Evolutionary conservation across 176 grass and related monocot species (phyloP), one percentile per base, ranked within the genome.

Genomic region (Eragrostis nindensis): DNA sequence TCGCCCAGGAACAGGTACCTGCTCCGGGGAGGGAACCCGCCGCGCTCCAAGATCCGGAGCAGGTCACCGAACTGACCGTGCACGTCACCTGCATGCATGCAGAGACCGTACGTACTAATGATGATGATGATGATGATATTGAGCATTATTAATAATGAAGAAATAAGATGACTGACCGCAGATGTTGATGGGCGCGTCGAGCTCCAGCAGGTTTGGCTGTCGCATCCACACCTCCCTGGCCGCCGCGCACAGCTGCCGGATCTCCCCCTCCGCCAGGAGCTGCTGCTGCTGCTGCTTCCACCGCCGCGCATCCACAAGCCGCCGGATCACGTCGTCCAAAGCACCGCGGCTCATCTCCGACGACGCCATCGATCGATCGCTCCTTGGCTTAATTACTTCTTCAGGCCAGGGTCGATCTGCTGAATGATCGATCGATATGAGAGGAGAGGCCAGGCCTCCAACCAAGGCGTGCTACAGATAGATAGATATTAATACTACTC

Each of bases 1-100:
- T 93, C 91, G 5, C 91, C 87, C 41, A 93, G 67, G 84, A 93
- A 93, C 29, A 93, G 69, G 68, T 93, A 93, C 68, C 74, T 68
- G 26, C 52, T 54, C 57, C 74, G 39, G 5, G 90, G 90, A 45
- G 90, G 90, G 38, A 46, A 64, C 0, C 90, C 87, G 1, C 79
- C 84, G 1, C 26, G 62, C 4, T 93, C 67, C 7, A 93, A 76
- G 2, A 93, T 74, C 1, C 86, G 77, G 7, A 93, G 4, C 0
- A 93, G 82, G 61, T 93, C 91, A 0, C 78, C 49, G 78, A 80
- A 93, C 79, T 93, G 91, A 0, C 91, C 91, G 22, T 93, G 91
- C 43, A 93, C 78, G 64, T 93, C 91, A 62, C 91, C 89, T 90
- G 60, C 46, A n/a, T n/a, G n/a, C n/a, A n/a, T n/a, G n/a, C n/a